Percentiles rank a stretch among this genome's conserved stretches.
Conservation (phyloP, 2,329 filamentous ascomycete genomes). For the Microascus cirrosus region DNA sequence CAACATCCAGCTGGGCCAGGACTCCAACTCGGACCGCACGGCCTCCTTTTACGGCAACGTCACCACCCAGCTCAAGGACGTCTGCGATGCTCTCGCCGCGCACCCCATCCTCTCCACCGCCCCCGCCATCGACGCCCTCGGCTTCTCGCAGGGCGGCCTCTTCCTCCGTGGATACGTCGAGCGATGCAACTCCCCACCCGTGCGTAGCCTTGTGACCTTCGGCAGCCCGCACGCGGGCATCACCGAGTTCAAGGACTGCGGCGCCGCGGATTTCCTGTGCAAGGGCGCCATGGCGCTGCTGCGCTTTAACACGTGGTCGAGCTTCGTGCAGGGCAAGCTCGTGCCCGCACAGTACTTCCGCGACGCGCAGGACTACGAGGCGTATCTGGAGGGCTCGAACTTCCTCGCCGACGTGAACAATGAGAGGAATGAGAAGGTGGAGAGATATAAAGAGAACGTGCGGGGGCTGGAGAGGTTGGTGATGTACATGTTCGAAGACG, state of each 20-base stretch:
- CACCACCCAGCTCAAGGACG: slow-evolving; percentile 61
- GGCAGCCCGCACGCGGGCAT: slow-evolving; percentile 93
- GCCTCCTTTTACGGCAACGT: slow-evolving; percentile 90
- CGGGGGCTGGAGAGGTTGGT: slow-evolving; percentile 63
- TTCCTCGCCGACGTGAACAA: slow-evolving; percentile 97
- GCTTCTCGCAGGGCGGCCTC: slow-evolving; percentile 92
- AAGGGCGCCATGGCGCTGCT: slow-evolving; percentile 68
- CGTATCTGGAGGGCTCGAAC: slow-evolving; percentile 71
- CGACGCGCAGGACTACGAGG: slow-evolving; percentile 52
- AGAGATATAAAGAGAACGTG: slow-evolving; percentile 61
- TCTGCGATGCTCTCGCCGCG: slow-evolving; percentile 65
- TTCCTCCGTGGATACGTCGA: slow-evolving; percentile 89
- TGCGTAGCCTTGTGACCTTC: slow-evolving; percentile 76
- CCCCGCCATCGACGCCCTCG: slow-evolving; percentile 78
- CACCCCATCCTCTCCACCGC: slow-evolving; percentile 74
- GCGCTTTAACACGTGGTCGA: slow-evolving; percentile 68
- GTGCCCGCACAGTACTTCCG: slow-evolving; percentile 96
- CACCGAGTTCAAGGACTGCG: slow-evolving; percentile 66
- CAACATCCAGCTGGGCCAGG: slow-evolving; percentile 59
- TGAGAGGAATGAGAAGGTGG: slow-evolving; percentile 66
- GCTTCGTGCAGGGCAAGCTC: slow-evolving; percentile 64
- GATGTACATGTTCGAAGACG: slow-evolving; percentile 83
- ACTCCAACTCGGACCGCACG: slow-evolving; percentile 58
- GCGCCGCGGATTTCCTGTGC: slow-evolving; percentile 65
- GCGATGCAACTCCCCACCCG: slow-evolving; percentile 66